A percentile compares a stretch with the other conserved stretches of the same genome.
These are phyloP conservation scores for Rhodosporidiobolus sp. DNA, from an alignment of 768 basidiomycete genomes.

Conservation along the genomic window DNA sequence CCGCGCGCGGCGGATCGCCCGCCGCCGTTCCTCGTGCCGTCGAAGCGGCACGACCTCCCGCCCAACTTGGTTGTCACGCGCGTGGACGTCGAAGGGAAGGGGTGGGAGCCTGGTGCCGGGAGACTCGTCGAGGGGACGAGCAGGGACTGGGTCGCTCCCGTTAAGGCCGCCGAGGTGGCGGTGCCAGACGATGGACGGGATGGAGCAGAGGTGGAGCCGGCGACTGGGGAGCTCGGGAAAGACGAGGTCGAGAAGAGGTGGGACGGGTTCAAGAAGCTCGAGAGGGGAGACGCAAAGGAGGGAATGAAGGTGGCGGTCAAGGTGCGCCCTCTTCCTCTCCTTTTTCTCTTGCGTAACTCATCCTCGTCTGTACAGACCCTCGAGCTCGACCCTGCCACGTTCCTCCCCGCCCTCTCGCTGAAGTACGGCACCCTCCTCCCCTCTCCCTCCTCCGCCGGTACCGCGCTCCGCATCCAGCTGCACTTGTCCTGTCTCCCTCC, in stretches of 20 bases:
- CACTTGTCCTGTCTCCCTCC: conserved; percentile 26
- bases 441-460: neutral
- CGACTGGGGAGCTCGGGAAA: conserved; percentile 5
- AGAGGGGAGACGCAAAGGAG: neutral
- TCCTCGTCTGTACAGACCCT: conserved; percentile 23
- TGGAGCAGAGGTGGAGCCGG: neutral
- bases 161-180: neutral
- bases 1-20: neutral
- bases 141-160: conserved; percentile 1
- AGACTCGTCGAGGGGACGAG: conserved; percentile 16
- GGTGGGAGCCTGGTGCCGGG: conserved; percentile 35
- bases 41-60: conserved; percentile 34
- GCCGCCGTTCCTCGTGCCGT: conserved; percentile 10
- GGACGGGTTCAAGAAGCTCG: neutral
- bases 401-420: conserved; percentile 32
- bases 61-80: conserved; percentile 39
- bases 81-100: conserved; percentile 41
- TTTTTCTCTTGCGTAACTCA: no score
- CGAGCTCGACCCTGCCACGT: conserved; percentile 38
- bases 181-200: neutral
- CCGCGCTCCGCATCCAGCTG: conserved; percentile 32
- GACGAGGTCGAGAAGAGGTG: conserved; percentile 7
- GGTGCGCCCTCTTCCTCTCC: conserved; percentile 9
- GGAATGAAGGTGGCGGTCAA: conserved; percentile 27
- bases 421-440: conserved; percentile 37